A percentile compares a stretch with the other conserved stretches of the same genome.
phyloP scores from a whole-genome alignment of 768 basidiomycete genomes.

The Holtermanniella nyarrowii region DNA sequence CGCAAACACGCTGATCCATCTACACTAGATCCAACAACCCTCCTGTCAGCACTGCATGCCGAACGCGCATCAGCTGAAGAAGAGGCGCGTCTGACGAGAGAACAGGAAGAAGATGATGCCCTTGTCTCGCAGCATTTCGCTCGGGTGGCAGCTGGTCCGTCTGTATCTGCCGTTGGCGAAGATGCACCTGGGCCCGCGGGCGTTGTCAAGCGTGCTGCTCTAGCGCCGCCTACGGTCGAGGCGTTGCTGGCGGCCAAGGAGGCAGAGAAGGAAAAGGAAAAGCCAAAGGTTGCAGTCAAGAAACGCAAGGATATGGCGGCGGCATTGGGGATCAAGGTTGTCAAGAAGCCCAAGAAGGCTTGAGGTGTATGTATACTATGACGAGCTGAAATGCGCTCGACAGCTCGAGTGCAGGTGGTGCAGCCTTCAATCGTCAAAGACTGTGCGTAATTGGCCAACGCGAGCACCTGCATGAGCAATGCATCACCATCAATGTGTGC shows the following conservation, averaged over 20 bases:
- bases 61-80: slow-evolving; percentile 61
- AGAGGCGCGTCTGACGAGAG: slow-evolving; percentile 50
- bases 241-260: background rate
- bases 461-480: too few relatives aligned
- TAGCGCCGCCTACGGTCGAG: background rate
- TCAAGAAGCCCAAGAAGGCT: background rate
- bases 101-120: slow-evolving; percentile 87
- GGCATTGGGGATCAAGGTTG: background rate
- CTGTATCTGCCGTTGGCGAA: too few relatives aligned
- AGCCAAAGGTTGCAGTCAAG: background rate
- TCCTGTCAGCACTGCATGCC: slow-evolving; percentile 39
- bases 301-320: background rate
- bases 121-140: slow-evolving; percentile 79
- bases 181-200: background rate
- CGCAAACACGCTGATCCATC: slow-evolving; percentile 51
- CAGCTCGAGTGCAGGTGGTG: too few relatives aligned
- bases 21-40: slow-evolving; percentile 47
- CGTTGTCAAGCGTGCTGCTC: background rate
- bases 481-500: too few relatives aligned
- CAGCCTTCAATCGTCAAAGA: too few relatives aligned
- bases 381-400: too few relatives aligned
- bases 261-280: background rate
- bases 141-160: slow-evolving; percentile 47
- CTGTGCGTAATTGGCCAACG: too few relatives aligned
- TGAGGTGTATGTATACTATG: too few relatives aligned